Conservation (phyloP, 371 early-diverging fungal genomes). For the Mucor indicus region DNA sequence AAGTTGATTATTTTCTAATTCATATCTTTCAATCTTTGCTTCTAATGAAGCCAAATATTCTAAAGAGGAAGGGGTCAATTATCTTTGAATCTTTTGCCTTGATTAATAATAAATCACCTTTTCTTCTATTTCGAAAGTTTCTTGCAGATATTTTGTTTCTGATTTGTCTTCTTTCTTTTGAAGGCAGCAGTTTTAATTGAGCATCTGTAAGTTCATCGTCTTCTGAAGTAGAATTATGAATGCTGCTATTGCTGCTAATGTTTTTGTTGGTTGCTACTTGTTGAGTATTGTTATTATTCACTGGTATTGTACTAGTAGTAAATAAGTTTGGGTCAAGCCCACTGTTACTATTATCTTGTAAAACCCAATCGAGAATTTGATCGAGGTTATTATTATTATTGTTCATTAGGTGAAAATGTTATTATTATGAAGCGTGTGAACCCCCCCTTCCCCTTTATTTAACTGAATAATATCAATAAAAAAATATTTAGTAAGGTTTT, state of each 20-base stretch:
- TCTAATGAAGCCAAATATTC: constrained; percentile 21
- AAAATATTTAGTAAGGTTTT: no score
- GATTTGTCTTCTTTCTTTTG: constrained; percentile 23
- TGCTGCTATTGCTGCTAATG: background rate
- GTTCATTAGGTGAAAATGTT: background rate
- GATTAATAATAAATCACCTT: constrained; percentile 7
- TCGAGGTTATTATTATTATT: background rate
- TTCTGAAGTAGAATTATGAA: constrained; percentile 10
- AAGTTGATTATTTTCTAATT: constrained; percentile 17
- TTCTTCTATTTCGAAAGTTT: constrained; percentile 25
- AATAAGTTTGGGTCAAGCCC: background rate
- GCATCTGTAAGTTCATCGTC: constrained; percentile 18
- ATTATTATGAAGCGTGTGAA: background rate
- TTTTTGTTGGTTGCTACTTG: background rate
- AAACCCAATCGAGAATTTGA: constrained; percentile 12
- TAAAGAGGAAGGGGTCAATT: background rate
- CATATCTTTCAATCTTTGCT: constrained; percentile 7
- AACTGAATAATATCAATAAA: no score
- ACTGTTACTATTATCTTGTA: background rate
- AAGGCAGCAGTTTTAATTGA: constrained; percentile 15
- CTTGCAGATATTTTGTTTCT: constrained; percentile 29
- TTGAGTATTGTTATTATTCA: background rate
- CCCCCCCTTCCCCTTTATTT: no score
- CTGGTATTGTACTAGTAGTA: background rate
- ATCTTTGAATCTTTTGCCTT: background rate